Evolutionary conservation across 331 rosid species (phyloP).

Genomic region (Spiraea crenata): DNA sequence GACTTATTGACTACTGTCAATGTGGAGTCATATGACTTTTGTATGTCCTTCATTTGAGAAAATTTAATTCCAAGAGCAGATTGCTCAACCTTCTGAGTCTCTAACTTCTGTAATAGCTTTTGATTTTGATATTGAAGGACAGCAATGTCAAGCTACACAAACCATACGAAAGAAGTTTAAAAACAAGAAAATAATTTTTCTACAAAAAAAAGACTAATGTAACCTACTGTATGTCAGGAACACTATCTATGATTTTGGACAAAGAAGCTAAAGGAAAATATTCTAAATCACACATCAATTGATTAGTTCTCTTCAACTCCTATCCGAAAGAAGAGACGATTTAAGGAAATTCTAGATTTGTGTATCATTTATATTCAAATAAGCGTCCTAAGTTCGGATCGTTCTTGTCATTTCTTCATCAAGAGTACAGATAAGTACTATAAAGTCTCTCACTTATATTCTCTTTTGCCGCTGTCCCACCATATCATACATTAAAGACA

Average conservation of each 20-base stretch:
- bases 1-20: conserved; percentile 64
- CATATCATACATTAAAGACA: conserved; percentile 1
- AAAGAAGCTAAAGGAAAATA: neutral
- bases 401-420: neutral
- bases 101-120: conserved; percentile 84
- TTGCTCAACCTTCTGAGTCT: conserved; percentile 79
- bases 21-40: conserved; percentile 60
- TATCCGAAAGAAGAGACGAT: too few species aligned
- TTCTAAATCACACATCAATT: too few species aligned
- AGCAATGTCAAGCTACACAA: conserved; percentile 72
- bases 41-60: conserved; percentile 61
- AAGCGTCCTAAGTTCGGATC: neutral
- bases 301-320: too few species aligned
- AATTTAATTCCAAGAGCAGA: conserved; percentile 56
- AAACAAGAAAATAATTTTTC: conserved; percentile 12
- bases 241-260: neutral
- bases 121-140: conserved; percentile 92
- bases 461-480: neutral
- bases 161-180: conserved; percentile 23
- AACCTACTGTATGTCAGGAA: neutral
- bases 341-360: neutral
- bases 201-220: neutral
- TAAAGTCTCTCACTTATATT: neutral
- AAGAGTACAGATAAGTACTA: neutral
- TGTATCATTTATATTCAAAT: neutral